phyloP scores from a whole-genome alignment of 1,284 basidiomycete species.

The Agaricales sp. region DNA sequence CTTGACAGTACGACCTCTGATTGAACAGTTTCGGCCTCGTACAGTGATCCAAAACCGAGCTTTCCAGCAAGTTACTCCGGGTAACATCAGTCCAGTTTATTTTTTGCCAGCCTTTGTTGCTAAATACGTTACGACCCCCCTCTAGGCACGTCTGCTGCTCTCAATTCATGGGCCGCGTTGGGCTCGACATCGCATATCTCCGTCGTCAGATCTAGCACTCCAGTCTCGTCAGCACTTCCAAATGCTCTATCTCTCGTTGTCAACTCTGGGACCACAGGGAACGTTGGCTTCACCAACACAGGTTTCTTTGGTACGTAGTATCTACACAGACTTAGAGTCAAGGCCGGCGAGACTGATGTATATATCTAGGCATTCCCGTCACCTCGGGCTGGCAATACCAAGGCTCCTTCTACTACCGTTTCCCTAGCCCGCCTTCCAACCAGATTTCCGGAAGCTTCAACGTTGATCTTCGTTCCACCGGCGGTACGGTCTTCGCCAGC shows the following conservation, averaged over 20 bases:
- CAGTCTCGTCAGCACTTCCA: conserved; percentile 50
- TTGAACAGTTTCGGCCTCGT: too few relatives aligned
- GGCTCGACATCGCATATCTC: conserved; percentile 34
- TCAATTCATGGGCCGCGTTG: conserved; percentile 45
- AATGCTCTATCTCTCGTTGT: conserved; percentile 49
- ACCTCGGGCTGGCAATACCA: background rate
- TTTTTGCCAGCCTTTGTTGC: background rate
- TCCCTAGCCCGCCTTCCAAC: background rate
- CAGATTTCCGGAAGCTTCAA: background rate
- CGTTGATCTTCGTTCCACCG: background rate
- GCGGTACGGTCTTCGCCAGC: background rate
- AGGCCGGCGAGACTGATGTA: too few relatives aligned
- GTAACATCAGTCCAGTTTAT: background rate
- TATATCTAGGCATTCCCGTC: background rate
- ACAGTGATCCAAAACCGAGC: conserved; percentile 46
- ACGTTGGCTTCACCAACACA: conserved; percentile 48
- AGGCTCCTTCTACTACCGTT: background rate
- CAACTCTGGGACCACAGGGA: conserved; percentile 17
- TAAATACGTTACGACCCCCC: background rate
- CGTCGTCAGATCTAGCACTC: conserved; percentile 40
- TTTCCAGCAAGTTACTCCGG: conserved; percentile 48
- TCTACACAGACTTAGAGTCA: too few relatives aligned
- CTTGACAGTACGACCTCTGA: too few relatives aligned
- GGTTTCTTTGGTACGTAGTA: conserved; percentile 48
- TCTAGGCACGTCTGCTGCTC: conserved; percentile 28